Base-by-base conservation (phyloP, 129 eudicot genomes). In the Flaveria robusta region DNA sequence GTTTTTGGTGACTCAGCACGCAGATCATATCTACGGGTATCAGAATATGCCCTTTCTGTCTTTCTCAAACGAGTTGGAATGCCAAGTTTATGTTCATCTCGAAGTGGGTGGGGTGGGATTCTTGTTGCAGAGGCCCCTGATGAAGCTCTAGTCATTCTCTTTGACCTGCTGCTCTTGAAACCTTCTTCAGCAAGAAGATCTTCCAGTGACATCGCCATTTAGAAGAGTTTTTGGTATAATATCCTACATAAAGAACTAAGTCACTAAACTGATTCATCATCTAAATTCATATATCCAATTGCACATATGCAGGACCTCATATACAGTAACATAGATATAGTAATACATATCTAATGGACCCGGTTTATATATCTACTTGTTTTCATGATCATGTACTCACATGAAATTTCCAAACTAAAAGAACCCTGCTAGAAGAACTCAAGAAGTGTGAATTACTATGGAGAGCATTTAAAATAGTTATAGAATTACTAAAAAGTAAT, bases 191-290 rank as follows among this genome's bases (percentile, higher is more conserved):
- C 86, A 19, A 91, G 86, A 75, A 91, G 95, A 71, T 91, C 90
- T 77, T 88, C 90, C 68, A 91, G 70, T 41, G 97, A 91, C 95
- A 85, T 91, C 20, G 95, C 92, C 94, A 91, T 88, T 74, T 78
- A 22, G 63, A 76, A 45, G 39, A 73, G 72, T 23, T 80, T 8
- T 43, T 58, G 63, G 37, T 65, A 70, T 18, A n/a, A 74, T 64
- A 81, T 80, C 83, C 87, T 86, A 77, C 56, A 64, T 37, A 12
- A 70, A 68, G 71, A 62, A 22, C 4, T 50, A 59, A 19, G 1
- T 31, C 24, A 45, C 6, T 9, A 54, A 56, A 29, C 47, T 20
- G 26, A 18, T 16, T 43, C 1, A 54, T 65, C 51, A 47, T 71
- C 27, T n/a, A 5, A 11, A 50, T 62, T 39, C 46, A 58, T 43